Base-by-base conservation (phyloP, 768 basidiomycete genomes). In the Amanita pallidorosea region DNA sequence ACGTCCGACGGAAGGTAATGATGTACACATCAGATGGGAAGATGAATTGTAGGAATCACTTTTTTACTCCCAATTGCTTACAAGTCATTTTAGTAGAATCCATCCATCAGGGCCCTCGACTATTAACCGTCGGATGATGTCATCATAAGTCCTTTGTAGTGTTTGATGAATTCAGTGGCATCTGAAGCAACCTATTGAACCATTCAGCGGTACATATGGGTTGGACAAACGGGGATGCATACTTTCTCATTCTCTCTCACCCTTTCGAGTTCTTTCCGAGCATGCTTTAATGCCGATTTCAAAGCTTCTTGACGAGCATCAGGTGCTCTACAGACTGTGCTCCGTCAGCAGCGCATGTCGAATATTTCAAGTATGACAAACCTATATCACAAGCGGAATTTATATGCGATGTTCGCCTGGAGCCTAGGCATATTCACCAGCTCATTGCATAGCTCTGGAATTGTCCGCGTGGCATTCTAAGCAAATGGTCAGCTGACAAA, bases 341-440 rank as follows among this genome's bases (percentile, higher is more conserved):
- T 54, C 7, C 20, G 35, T 37, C 37, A 53, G 45, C 36, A 25
- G 34, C 22, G 25, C 37, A 23, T 15, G 12, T 35, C 40, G 50
- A 4, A 42, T 27, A 31, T n/a, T 25, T 42, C 27, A 7, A 34
- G 29, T 15, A 23, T 35, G 7, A 65, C 69, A 53, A 22, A 71
- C 73, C 52, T 63, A 66, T 68, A 52, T 63, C 61, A 51, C 67
- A 69, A 27, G 68, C 69, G 37, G 60, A 55, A 36, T 71, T 63
- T 33, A 70, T 62, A 17, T 55, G 51, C 11, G 63, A 56, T 7
- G 67, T 58, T 9, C 73, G 64, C 31, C 63, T 65, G 23, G 59
- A 55, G 22, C 67, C 69, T 13, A 73, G n/a, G 43, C 38, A 68
- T 64, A 25, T 67, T 60, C 7, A 68, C 38, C 11, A 65, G 54